Evolutionary conservation across 371 early-diverging fungal genomes (phyloP).

Genomic region (Mortierella sp.): DNA sequence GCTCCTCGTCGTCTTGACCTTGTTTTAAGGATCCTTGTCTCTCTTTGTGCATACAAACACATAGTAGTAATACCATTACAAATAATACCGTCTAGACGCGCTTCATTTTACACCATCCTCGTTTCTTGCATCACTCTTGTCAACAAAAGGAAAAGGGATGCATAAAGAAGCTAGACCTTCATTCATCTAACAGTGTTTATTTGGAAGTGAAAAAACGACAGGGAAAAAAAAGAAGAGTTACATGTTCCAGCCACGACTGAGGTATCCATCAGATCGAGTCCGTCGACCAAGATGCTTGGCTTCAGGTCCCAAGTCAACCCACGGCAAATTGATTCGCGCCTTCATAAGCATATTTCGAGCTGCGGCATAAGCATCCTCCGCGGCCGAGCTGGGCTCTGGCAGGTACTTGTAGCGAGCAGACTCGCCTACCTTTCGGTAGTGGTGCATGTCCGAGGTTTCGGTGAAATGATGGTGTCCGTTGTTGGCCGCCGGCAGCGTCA

Average conservation of each 20-base stretch:
- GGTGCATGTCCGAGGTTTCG: neutral
- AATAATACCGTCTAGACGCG: neutral
- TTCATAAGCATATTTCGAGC: slow-evolving; percentile 28
- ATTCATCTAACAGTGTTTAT: neutral
- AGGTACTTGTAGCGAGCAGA: neutral
- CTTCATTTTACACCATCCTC: neutral
- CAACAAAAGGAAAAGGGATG: neutral
- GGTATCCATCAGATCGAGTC: slow-evolving; percentile 16
- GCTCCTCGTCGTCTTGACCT: slow-evolving; percentile 33
- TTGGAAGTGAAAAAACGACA: neutral
- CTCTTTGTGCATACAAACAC: neutral
- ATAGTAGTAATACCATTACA: neutral
- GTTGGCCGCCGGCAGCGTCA: slow-evolving; percentile 10
- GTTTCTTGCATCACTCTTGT: neutral
- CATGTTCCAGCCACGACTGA: slow-evolving; percentile 12
- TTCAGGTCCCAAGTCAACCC: slow-evolving; percentile 49
- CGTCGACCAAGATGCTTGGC: slow-evolving; percentile 34
- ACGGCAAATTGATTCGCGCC: slow-evolving; percentile 33
- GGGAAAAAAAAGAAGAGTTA: neutral
- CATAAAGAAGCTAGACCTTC: neutral
- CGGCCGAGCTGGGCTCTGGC: neutral
- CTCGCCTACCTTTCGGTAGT: neutral
- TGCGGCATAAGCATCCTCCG: neutral
- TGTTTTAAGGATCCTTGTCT: slow-evolving; percentile 20
- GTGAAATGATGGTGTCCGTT: neutral